Base-by-base conservation (phyloP, 768 basidiomycete genomes). In the Suillus alpinus region DNA sequence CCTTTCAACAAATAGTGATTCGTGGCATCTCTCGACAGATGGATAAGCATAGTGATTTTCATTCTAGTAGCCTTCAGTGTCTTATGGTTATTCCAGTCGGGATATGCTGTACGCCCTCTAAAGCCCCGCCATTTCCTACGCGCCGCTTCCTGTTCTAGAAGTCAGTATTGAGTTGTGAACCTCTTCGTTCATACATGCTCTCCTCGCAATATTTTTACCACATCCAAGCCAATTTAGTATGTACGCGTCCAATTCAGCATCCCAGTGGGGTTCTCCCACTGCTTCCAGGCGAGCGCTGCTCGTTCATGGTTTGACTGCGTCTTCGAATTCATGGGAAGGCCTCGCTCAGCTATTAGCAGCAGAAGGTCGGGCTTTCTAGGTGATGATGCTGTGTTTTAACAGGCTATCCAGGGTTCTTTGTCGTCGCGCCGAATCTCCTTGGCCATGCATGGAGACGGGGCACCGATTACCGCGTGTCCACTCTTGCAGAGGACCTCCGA, bases 321-420 rank as follows among this genome's bases (percentile, higher is more conserved):
- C 66, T 31, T 67, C 66, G 10, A 59, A 62, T 26, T 62, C 66
- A 29, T 67, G 66, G 66, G 56, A 67, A 16, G 57, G 51, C n/a
- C 44, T 60, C 50, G 61, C 61, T 6, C 55, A 57, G n/a, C 46
- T 57, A 29, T 50, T 67, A 41, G 62, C 44, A 51, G 31, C 55
- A 37, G 53, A 67, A 64, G 66, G 62, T 67, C 47, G 50, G 51
- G 9, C 6, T 36, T 2, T 37, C 7, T 20, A 34, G 18, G 43
- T 57, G 47, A 61, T 16, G 12, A 46, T 37, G 8, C 4, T 32
- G 18, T 37, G 18, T 47, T 52, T 51, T 41, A n/a, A 29, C 26
- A 20, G 36, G n/a, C 10, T 32, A 16, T 4, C 20, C 36, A 67
- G 66, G 63, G 10, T 67, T 59, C 49, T 52, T 65, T 9, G 63